A percentile compares a stretch with the other conserved stretches of the same genome.
Evolutionary conservation across 225 moss, liverwort and hornwort genomes (phyloP).

Genomic region (Neckera pumila): DNA sequence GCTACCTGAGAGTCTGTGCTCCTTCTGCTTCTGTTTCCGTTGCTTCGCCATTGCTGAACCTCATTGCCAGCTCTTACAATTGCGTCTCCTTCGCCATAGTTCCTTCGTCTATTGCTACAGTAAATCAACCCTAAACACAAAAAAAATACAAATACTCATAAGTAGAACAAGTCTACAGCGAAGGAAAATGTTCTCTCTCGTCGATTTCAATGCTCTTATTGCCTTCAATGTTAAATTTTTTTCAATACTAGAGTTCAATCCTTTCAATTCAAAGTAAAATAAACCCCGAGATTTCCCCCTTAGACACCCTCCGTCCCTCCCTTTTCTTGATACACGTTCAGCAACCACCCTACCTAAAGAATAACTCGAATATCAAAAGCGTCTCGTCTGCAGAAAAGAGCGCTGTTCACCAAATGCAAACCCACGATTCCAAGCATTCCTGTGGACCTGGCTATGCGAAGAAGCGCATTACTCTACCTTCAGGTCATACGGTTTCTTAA

Average conservation of each 20-base stretch:
- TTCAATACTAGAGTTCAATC: not conserved
- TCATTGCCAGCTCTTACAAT: conserved; percentile 43
- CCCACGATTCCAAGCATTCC: not conserved
- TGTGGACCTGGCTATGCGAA: not conserved
- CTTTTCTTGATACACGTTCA: not conserved
- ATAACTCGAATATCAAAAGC: not conserved
- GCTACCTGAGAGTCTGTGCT: conserved; percentile 42
- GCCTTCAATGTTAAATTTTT: not conserved
- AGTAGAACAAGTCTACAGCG: not conserved
- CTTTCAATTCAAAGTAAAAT: not conserved
- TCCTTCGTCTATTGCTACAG: not conserved
- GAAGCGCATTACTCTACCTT: conserved; percentile 2
- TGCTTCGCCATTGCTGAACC: conserved; percentile 92
- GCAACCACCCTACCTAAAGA: not conserved
- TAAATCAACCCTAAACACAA: not conserved
- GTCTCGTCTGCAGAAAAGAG: not conserved
- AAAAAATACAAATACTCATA: not conserved
- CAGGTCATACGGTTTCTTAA: conserved; percentile 23
- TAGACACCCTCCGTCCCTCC: not conserved
- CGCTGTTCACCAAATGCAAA: not conserved
- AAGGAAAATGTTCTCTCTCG: not conserved
- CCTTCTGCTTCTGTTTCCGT: conserved; percentile 98
- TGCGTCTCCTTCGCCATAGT: not conserved
- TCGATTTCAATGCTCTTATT: not conserved
- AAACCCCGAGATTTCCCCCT: not conserved